Percentiles rank a stretch among this genome's conserved stretches.
phyloP scores from a whole-genome alignment of 257 asterid species.

The Solanum clarkiae region DNA sequence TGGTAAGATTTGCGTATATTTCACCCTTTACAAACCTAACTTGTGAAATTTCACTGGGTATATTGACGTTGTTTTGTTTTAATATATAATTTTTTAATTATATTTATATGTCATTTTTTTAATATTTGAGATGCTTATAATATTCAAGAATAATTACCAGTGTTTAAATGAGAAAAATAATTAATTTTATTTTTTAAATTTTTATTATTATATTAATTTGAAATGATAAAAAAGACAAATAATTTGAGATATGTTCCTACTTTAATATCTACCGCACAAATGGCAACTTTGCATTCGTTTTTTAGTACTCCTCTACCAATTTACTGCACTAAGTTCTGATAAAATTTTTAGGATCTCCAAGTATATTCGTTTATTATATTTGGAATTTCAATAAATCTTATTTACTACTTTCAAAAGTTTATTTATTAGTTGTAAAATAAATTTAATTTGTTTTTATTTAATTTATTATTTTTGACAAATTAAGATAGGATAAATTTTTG shows the following conservation, averaged over 20 bases:
- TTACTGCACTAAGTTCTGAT: neutral
- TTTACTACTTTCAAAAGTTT: too few species aligned
- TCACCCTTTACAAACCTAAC: fast-evolving
- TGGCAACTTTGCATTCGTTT: neutral
- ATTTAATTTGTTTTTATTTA: too few species aligned
- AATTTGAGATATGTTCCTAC: neutral
- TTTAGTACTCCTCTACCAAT: neutral
- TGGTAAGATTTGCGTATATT: too few species aligned
- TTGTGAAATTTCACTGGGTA: too few species aligned
- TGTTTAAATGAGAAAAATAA: neutral
- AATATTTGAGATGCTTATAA: neutral
- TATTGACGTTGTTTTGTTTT: too few species aligned
- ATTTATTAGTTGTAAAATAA: too few species aligned
- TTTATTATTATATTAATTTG: neutral
- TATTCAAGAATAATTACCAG: neutral
- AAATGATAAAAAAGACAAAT: neutral
- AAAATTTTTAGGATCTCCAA: neutral
- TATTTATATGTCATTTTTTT: neutral
- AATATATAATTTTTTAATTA: too few species aligned
- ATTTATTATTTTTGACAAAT: too few species aligned
- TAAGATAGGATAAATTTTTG: too few species aligned
- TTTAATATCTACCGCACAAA: neutral
- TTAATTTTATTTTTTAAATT: too few species aligned
- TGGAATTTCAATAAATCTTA: neutral
- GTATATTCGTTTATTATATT: neutral